Conservation (phyloP, 2,329 filamentous ascomycete genomes). For the Colletotrichum sp. region DNA sequence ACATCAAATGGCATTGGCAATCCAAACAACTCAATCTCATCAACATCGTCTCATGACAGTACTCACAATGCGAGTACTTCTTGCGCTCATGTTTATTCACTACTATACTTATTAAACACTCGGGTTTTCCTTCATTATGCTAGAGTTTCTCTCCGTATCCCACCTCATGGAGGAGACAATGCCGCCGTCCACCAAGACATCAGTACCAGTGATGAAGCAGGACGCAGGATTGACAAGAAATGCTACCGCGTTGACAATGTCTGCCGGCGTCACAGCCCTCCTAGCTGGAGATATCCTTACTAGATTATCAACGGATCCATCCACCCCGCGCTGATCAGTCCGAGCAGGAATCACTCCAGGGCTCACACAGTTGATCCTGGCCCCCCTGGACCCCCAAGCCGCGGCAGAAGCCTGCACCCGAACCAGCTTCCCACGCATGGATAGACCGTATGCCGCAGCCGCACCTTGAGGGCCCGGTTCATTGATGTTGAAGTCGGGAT, state of each 20-base stretch:
- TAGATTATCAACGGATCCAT: background rate
- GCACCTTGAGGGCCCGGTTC: background rate
- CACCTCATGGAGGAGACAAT: background rate
- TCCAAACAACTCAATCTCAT: background rate
- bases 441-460: background rate
- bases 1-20: rapidly evolving
- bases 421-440: background rate
- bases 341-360: background rate
- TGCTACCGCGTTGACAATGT: background rate
- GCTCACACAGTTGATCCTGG: background rate
- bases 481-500: background rate
- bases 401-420: background rate
- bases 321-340: background rate
- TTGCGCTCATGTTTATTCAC: rapidly evolving
- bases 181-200: background rate
- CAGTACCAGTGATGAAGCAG: background rate
- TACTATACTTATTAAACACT: rapidly evolving
- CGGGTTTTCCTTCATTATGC: rapidly evolving
- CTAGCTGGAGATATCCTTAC: background rate
- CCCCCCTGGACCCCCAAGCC: background rate
- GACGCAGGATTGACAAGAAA: background rate
- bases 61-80: background rate
- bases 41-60: rapidly evolving
- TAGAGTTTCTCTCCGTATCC: background rate
- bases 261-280: background rate